Evolutionary conservation across 2,329 filamentous ascomycete genomes (phyloP).

Genomic region (Penicillium sp.): DNA sequence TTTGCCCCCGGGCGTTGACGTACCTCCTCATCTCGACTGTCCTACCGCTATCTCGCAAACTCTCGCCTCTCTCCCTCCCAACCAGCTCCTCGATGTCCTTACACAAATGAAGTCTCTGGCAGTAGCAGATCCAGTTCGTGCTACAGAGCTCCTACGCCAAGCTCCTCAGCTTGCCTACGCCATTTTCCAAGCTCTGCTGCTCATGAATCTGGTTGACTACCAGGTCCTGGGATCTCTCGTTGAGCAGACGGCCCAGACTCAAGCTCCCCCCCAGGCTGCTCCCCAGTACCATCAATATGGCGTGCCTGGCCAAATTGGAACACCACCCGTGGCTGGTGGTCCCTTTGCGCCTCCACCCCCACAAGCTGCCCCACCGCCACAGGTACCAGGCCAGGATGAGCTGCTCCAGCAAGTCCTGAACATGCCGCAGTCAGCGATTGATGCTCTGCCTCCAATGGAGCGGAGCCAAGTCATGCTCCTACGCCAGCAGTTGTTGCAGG

Average conservation of each 20-base stretch:
- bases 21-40: slow-evolving; percentile 80
- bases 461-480: slow-evolving; percentile 80
- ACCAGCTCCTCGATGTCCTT: slow-evolving; percentile 90
- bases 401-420: slow-evolving; percentile 81
- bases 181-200: slow-evolving; percentile 89
- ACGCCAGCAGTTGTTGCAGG: slow-evolving; percentile 65
- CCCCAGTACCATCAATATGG: slow-evolving; percentile 48
- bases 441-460: slow-evolving; percentile 76
- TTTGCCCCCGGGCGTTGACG: slow-evolving; percentile 81
- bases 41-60: slow-evolving; percentile 92
- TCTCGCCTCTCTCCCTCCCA: slow-evolving; percentile 81
- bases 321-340: slow-evolving; percentile 56
- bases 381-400: slow-evolving; percentile 67
- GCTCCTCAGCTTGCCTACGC: slow-evolving; percentile 93
- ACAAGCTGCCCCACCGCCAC: slow-evolving; percentile 49
- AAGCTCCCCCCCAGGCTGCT: slow-evolving; percentile 45
- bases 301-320: slow-evolving; percentile 56
- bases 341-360: slow-evolving; percentile 54
- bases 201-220: slow-evolving; percentile 91
- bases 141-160: slow-evolving; percentile 83
- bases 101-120: slow-evolving; percentile 92
- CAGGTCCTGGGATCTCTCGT: slow-evolving; percentile 81
- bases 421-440: slow-evolving; percentile 80
- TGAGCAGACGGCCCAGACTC: slow-evolving; percentile 61
- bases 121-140: slow-evolving; percentile 79